Conservation (phyloP, 108 stramenopile species). For the Pseudonitzschia multistriata region DNA sequence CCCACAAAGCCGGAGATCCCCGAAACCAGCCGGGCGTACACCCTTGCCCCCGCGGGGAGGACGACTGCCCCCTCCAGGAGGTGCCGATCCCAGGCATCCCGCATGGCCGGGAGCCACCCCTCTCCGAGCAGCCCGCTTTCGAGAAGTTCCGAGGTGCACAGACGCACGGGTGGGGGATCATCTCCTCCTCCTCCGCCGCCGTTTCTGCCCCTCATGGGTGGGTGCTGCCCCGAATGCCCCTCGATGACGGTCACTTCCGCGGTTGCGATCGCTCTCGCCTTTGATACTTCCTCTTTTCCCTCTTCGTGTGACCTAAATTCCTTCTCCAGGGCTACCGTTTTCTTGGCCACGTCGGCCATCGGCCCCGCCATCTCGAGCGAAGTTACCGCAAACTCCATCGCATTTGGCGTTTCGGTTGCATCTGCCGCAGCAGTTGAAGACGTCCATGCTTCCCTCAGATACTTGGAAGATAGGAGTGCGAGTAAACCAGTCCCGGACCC, state of each 20-base stretch:
- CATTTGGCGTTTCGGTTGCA: background rate
- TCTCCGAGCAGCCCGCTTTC: conserved; percentile 80
- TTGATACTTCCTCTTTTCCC: background rate
- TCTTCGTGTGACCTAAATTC: conserved; percentile 16
- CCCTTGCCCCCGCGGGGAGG: conserved; percentile 63
- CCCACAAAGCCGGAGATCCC: conserved; percentile 27
- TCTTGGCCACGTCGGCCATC: conserved; percentile 67
- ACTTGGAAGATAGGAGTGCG: conserved; percentile 64
- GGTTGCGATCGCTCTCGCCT: background rate
- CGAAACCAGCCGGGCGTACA: conserved; percentile 61
- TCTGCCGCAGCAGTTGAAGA: background rate
- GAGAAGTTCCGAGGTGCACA: conserved; percentile 82
- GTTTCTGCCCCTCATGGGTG: background rate
- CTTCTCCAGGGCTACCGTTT: conserved; percentile 51
- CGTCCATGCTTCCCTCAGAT: conserved; percentile 17
- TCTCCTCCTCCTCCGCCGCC: background rate
- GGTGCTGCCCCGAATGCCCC: conserved; percentile 63
- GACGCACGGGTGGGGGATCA: conserved; percentile 13
- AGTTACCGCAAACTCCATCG: background rate
- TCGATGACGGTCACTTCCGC: conserved; percentile 38
- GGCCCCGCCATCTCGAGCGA: conserved; percentile 79
- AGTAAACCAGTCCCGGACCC: conserved; percentile 78
- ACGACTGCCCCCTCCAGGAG: conserved; percentile 58
- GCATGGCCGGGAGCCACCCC: conserved; percentile 70
- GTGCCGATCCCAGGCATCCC: conserved; percentile 83